These are phyloP conservation scores for Nicotiana noctiflora DNA, from an alignment of 257 asterid genomes.

Conservation along the genomic window DNA sequence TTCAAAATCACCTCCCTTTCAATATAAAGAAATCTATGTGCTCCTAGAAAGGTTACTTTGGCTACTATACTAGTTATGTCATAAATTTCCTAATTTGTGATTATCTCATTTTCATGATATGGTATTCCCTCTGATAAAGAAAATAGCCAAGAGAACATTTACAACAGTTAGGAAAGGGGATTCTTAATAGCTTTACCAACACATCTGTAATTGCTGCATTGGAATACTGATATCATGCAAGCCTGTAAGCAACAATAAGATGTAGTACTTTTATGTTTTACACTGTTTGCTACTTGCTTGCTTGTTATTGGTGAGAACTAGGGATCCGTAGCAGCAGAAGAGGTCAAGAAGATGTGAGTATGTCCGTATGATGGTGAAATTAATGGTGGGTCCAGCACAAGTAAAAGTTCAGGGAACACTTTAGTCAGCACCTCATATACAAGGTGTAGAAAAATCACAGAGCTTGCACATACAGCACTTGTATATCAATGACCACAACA, in stretches of 20 bases:
- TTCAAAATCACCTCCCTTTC: background rate
- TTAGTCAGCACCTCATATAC: background rate
- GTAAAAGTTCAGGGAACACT: background rate
- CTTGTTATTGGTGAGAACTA: background rate
- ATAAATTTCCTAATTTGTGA: too few species aligned
- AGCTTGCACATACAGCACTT: background rate
- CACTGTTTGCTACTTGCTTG: background rate
- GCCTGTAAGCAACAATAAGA: too few species aligned
- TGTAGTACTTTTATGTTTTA: too few species aligned
- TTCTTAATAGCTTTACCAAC: too few species aligned
- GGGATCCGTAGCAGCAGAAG: background rate
- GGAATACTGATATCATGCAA: too few species aligned
- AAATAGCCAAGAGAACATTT: too few species aligned
- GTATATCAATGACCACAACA: background rate
- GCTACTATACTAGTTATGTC: background rate
- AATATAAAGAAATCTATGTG: background rate
- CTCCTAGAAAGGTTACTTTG: background rate
- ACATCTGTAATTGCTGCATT: too few species aligned
- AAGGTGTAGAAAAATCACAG: background rate
- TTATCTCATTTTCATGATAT: too few species aligned
- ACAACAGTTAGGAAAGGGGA: too few species aligned
- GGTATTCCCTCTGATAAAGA: too few species aligned
- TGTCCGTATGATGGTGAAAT: background rate
- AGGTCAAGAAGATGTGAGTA: background rate
- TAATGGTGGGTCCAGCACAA: background rate